Evolutionary conservation across 495 filamentous ascomycete species (phyloP), one percentile per base, ranked within the genome.

Genomic region (Neurospora cerealis): DNA sequence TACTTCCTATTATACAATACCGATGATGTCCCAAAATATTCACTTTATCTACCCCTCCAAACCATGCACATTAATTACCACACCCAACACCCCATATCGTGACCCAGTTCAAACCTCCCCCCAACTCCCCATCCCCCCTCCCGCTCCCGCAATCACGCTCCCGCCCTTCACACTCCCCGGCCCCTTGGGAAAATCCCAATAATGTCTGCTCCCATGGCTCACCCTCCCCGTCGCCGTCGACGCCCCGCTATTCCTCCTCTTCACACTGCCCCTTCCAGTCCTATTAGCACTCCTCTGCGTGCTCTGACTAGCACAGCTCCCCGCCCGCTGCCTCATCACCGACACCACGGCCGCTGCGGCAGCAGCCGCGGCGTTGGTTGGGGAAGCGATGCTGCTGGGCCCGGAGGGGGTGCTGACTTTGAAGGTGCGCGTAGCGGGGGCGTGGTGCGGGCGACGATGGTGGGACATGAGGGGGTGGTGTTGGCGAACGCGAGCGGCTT

Each of bases 251-350:
- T 88, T 80, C 83, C 86, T 80, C 79, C 87, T 81, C 73, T 62
- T 62, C 5, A 62, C 54, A 62, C 54, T 62, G 10, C 5, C 46
- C 46, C 1, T 21, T 21, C 19, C 24, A 28, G 44, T 62, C 54
- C 54, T 62, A 17, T 17, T 34, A 1, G 88, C 81, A 74, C 89
- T 85, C 82, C 86, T 84, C 83, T 88, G 90, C 36, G 89, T 91
- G 81, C 93, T 95, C 80, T 94, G 91, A 73, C 92, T 93, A 9
- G 92, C 93, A 81, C 92, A 95, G 77, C 91, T 93, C 15, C 77
- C 80, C 82, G 89, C 78, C 84, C 87, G 69, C 84, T 85, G 87
- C 71, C 90, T 88, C 70, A 85, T 83, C 73, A 84, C 54, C 79
- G 87, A 71, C 54, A 62, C 54, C 21, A 62, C 24, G 54, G 54